phyloP scores from a whole-genome alignment of 176 grass and related monocot species.

The Ensete glaucum region DNA sequence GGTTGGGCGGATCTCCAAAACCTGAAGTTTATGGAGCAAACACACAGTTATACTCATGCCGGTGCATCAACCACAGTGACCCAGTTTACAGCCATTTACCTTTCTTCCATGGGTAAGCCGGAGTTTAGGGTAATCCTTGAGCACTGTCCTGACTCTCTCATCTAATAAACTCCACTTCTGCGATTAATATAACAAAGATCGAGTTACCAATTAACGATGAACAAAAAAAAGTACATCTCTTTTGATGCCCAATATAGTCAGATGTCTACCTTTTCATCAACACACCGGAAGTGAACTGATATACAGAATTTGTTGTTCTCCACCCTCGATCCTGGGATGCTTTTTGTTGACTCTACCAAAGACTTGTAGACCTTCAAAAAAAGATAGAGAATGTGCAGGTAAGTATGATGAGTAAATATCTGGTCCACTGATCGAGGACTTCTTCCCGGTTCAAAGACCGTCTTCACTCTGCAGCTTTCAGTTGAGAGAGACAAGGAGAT shows the following conservation, averaged over 20 bases:
- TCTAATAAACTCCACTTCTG: slow-evolving; percentile 5
- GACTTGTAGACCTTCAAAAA: background rate
- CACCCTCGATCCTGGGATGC: slow-evolving; percentile 7
- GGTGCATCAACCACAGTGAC: background rate
- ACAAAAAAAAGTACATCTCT: background rate
- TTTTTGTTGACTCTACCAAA: background rate
- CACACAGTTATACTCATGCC: background rate
- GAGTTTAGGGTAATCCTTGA: slow-evolving; percentile 4
- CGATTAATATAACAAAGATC: background rate
- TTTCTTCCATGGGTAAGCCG: slow-evolving; percentile 12
- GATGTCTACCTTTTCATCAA: slow-evolving; percentile 6
- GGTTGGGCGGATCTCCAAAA: slow-evolving; percentile 10
- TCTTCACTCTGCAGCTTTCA: background rate
- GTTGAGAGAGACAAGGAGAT: background rate
- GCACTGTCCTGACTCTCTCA: background rate
- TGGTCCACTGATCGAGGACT: background rate
- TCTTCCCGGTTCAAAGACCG: background rate
- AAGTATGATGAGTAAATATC: too few species aligned
- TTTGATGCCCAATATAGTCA: background rate
- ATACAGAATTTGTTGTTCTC: slow-evolving; percentile 14
- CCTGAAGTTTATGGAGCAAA: background rate
- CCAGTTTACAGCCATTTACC: background rate
- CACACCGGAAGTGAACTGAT: slow-evolving; percentile 13
- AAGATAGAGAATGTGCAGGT: background rate
- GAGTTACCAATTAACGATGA: background rate